These are phyloP conservation scores for Candida alai DNA, from an alignment of 805 yeast genomes.

Conservation along the genomic window DNA sequence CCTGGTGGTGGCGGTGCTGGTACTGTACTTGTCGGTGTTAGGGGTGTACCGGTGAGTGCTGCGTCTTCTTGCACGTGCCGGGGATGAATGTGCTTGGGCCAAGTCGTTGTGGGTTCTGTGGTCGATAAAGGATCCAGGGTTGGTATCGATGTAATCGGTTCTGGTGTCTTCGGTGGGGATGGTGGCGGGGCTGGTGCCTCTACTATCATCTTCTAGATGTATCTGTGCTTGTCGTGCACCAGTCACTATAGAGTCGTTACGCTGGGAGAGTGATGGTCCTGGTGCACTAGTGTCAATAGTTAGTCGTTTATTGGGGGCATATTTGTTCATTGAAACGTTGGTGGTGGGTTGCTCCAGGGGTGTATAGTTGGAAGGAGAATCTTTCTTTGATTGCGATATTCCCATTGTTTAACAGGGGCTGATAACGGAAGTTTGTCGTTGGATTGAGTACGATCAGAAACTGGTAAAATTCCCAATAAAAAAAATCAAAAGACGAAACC, in stretches of 20 bases:
- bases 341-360: no score
- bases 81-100: constrained; percentile 23
- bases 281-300: no score
- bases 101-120: constrained; percentile 26
- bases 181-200: constrained; percentile 1
- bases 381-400: no score
- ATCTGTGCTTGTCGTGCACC: constrained; percentile 2
- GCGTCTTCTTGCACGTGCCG: constrained; percentile 28
- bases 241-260: constrained; percentile 1
- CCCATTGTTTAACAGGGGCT: no score
- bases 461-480: no score
- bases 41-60: constrained; percentile 6
- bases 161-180: not conserved
- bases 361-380: no score
- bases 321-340: no score
- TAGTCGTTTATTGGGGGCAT: no score
- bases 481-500: no score
- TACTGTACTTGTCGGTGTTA: not conserved
- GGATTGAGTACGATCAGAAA: no score
- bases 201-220: constrained; percentile 1
- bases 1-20: constrained; percentile 4
- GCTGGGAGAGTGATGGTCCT: no score
- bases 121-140: constrained; percentile 22
- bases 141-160: constrained; percentile 1
- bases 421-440: no score